A percentile compares a stretch with the other conserved stretches of the same genome.
These are phyloP conservation scores for Colletotrichum theobromicola DNA, from an alignment of 2,329 filamentous ascomycete genomes.

Conservation along the genomic window DNA sequence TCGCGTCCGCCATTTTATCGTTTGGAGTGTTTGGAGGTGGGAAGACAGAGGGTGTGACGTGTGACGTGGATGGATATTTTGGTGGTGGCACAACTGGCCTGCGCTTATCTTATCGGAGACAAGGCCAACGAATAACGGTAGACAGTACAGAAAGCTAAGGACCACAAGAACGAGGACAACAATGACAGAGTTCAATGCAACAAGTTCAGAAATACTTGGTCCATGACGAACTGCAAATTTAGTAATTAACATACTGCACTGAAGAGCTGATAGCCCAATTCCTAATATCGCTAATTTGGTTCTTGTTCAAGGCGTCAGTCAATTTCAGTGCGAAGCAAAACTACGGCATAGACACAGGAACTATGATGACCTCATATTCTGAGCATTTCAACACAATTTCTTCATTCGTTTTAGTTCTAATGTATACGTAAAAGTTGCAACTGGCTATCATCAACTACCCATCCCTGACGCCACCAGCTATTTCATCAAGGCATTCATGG, in stretches of 20 bases:
- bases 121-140: too few species aligned
- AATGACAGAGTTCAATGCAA: too few species aligned
- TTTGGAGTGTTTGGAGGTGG: not conserved
- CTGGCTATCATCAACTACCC: constrained; percentile 15
- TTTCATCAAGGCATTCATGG: constrained; percentile 47
- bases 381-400: not conserved
- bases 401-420: constrained; percentile 15
- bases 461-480: not conserved
- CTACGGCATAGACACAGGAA: not conserved
- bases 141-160: too few species aligned
- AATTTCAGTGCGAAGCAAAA: too few species aligned
- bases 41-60: constrained; percentile 11
- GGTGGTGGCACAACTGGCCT: not conserved
- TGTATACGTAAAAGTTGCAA: constrained; percentile 19
- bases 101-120: constrained; percentile 23
- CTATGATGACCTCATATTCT: not conserved
- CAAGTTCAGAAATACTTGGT: too few species aligned
- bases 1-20: constrained; percentile 44
- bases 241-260: too few species aligned
- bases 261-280: too few species aligned
- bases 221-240: too few species aligned
- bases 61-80: constrained; percentile 5
- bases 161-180: too few species aligned
- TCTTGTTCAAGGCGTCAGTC: too few species aligned
- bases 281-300: too few species aligned